These are phyloP conservation scores for Sporisorium exsertum DNA, from an alignment of 1,284 basidiomycete genomes.

Conservation along the genomic window DNA sequence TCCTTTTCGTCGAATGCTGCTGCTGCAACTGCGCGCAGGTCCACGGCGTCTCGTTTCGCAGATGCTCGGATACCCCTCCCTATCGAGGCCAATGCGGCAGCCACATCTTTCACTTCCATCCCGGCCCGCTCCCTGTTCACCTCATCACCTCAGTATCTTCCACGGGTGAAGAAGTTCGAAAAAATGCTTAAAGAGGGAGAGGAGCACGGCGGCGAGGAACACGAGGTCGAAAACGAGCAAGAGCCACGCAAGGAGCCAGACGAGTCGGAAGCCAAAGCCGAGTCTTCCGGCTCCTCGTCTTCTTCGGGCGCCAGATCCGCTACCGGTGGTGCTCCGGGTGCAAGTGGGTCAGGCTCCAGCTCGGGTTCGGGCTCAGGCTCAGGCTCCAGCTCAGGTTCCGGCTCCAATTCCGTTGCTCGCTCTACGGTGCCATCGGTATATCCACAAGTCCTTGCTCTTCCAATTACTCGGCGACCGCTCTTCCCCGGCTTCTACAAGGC, in stretches of 20 bases:
- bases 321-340: conserved; percentile 16
- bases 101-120: conserved; percentile 1
- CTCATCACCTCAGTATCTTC: conserved; percentile 28
- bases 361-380: conserved; percentile 22
- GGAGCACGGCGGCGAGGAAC: conserved; percentile 33
- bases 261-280: conserved; percentile 18
- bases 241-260: conserved; percentile 21
- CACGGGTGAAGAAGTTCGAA: conserved; percentile 45
- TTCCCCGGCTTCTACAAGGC: conserved; percentile 92
- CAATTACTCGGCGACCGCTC: conserved; percentile 92
- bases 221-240: conserved; percentile 42
- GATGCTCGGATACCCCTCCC: conserved; percentile 3
- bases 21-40: conserved; percentile 1
- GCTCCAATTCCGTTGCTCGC: conserved; percentile 53
- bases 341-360: conserved; percentile 17
- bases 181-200: conserved; percentile 21
- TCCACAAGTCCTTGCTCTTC: conserved; percentile 93
- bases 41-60: conserved; percentile 6
- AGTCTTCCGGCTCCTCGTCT: conserved; percentile 32
- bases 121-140: conserved; percentile 39
- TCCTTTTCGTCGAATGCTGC: conserved; percentile 15
- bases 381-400: conserved; percentile 30
- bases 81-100: conserved; percentile 1
- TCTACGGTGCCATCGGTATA: conserved; percentile 74
- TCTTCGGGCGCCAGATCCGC: conserved; percentile 24